These are phyloP conservation scores for Begonia fuchsioides DNA, from an alignment of 306 rosid genomes.

Conservation along the genomic window DNA sequence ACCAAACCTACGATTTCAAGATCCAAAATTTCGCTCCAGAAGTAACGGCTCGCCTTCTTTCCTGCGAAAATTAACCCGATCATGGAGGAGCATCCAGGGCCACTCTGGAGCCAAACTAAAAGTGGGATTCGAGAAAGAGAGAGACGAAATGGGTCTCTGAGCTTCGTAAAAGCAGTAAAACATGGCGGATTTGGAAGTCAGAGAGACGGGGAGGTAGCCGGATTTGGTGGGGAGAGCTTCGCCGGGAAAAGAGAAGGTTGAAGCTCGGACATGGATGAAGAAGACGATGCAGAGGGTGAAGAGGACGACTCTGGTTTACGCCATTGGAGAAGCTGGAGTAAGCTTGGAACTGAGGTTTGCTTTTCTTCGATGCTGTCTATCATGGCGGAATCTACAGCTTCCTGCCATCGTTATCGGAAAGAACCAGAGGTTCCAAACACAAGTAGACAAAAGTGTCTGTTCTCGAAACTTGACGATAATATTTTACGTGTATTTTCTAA, in stretches of 20 bases:
- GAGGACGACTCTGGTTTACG: conserved; percentile 3
- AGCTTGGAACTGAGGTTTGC: too few species aligned
- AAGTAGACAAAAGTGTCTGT: too few species aligned
- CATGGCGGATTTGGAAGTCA: conserved; percentile 39
- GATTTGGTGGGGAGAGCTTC: conserved; percentile 59
- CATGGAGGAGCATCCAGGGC: conserved; percentile 94
- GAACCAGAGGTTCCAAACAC: too few species aligned
- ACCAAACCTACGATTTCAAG: conserved; percentile 67
- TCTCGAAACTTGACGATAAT: too few species aligned
- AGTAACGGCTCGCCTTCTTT: conserved; percentile 11
- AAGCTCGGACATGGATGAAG: background rate
- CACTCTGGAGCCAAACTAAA: conserved; percentile 85
- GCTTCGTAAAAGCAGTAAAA: conserved; percentile 79
- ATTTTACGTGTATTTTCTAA: too few species aligned
- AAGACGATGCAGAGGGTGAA: background rate
- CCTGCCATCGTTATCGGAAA: too few species aligned
- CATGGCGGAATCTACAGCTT: too few species aligned
- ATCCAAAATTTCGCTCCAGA: conserved; percentile 35
- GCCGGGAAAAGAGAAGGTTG: conserved; percentile 23
- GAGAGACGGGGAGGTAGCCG: conserved; percentile 47
- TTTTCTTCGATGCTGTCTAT: too few species aligned
- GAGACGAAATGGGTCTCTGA: conserved; percentile 24
- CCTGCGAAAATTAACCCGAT: conserved; percentile 28
- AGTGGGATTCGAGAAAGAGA: conserved; percentile 59
- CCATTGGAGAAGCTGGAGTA: conserved; percentile 2